Percentiles rank a stretch among this genome's conserved stretches.
These are phyloP conservation scores for Sarcomyxa edulis DNA, from an alignment of 768 basidiomycete species.

Conservation along the genomic window DNA sequence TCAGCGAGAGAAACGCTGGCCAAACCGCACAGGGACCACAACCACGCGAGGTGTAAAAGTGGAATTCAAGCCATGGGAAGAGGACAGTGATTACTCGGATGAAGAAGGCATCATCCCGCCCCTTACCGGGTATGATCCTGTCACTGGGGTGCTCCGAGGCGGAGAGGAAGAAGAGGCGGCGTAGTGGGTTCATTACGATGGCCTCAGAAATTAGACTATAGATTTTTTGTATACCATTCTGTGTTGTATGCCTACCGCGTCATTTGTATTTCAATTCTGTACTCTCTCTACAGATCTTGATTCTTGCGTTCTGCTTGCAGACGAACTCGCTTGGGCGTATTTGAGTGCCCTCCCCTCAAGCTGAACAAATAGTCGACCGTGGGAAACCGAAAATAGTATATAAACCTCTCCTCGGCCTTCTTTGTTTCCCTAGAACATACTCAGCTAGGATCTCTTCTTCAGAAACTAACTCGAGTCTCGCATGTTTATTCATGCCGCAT, in stretches of 20 bases:
- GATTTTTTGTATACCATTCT: no score
- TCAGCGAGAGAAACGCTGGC: slow-evolving; percentile 80
- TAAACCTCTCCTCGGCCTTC: slow-evolving; percentile 8
- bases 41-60: slow-evolving; percentile 39
- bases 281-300: no score
- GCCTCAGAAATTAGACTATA: no score
- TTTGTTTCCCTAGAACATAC: slow-evolving; percentile 59
- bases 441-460: slow-evolving; percentile 77
- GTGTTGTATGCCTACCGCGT: no score
- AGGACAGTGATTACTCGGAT: slow-evolving; percentile 46
- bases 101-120: slow-evolving; percentile 27
- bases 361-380: no score
- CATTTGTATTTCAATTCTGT: no score
- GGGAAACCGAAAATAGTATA: slow-evolving; percentile 22
- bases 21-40: slow-evolving; percentile 38
- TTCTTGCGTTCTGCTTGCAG: no score
- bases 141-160: slow-evolving; percentile 4
- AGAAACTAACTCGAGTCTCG: no score
- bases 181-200: no score
- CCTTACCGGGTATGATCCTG: slow-evolving; percentile 1
- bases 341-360: no score
- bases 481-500: slow-evolving; percentile 75
- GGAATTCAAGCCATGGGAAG: slow-evolving; percentile 53
- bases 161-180: slow-evolving; percentile 1
- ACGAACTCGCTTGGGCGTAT: no score